phyloP scores from a whole-genome alignment of 768 basidiomycete species.

The Suillus subaureus region DNA sequence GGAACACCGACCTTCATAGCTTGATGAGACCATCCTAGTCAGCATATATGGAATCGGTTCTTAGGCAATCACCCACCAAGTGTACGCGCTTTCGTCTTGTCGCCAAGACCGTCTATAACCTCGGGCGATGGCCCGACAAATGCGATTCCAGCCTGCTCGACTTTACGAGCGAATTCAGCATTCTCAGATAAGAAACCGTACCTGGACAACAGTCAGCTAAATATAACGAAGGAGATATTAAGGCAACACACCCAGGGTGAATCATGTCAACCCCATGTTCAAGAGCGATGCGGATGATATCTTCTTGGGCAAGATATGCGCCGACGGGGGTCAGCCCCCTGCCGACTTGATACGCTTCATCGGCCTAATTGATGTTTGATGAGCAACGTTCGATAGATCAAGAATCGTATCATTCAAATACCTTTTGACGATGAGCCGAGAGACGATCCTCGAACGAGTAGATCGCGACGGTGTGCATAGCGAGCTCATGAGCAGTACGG shows the following conservation, averaged over 20 bases:
- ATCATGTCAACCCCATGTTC: constrained; percentile 99
- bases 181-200: constrained; percentile 99
- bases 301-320: constrained; percentile 96
- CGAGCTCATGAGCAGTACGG: constrained; percentile 96
- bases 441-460: constrained; percentile 97
- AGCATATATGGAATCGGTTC: constrained; percentile 7
- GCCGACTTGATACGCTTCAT: constrained; percentile 98
- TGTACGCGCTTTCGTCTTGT: constrained; percentile 97
- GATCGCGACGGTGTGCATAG: constrained; percentile 99
- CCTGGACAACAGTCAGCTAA: constrained; percentile 41
- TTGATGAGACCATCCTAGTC: constrained; percentile 29
- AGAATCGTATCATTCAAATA: constrained; percentile 27
- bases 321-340: constrained; percentile 95
- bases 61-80: constrained; percentile 54
- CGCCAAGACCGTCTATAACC: constrained; percentile 95
- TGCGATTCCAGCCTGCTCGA: constrained; percentile 95
- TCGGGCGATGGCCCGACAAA: constrained; percentile 96
- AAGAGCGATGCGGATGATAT: constrained; percentile 94
- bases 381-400: constrained; percentile 30
- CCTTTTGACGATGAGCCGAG: constrained; percentile 98
- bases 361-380: constrained; percentile 58
- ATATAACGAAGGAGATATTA: constrained; percentile 8
- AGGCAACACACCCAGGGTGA: constrained; percentile 78
- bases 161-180: constrained; percentile 94
- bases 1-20: constrained; percentile 92